Evolutionary conservation across 257 asterid species (phyloP).

Genomic region (Solanum verrucosum): DNA sequence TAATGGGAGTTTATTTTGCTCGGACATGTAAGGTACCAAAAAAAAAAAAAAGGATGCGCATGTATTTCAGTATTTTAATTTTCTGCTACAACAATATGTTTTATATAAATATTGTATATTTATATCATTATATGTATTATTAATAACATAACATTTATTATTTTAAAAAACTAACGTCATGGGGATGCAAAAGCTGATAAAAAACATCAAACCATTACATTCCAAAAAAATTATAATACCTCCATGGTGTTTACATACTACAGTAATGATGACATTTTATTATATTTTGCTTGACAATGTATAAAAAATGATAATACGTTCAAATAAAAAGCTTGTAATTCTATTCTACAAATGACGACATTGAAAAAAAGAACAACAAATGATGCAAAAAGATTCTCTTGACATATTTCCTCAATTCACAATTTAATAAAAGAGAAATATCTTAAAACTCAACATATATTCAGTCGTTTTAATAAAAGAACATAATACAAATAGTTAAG

Average conservation of each 20-base stretch:
- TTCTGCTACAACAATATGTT: not conserved
- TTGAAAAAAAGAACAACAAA: not conserved
- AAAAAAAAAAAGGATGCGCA: not conserved
- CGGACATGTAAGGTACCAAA: not conserved
- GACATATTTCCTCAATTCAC: not conserved
- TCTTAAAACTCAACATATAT: not conserved
- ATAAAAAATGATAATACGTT: not conserved
- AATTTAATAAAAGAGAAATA: not conserved
- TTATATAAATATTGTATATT: not conserved
- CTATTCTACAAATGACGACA: not conserved
- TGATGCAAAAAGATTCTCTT: not conserved
- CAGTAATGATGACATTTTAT: not conserved
- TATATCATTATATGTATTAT: not conserved
- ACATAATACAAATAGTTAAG: not conserved
- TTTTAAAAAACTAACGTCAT: not conserved
- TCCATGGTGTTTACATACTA: not conserved
- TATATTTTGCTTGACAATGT: not conserved
- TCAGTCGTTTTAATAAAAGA: not conserved
- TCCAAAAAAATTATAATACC: not conserved
- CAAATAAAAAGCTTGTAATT: not conserved
- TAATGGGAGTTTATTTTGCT: not conserved
- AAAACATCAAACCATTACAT: not conserved
- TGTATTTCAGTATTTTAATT: not conserved
- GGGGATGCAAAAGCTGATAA: not conserved
- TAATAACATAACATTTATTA: not conserved